Evolutionary conservation across 768 basidiomycete species (phyloP).

Genomic region (Rhizopogon vinicolor): DNA sequence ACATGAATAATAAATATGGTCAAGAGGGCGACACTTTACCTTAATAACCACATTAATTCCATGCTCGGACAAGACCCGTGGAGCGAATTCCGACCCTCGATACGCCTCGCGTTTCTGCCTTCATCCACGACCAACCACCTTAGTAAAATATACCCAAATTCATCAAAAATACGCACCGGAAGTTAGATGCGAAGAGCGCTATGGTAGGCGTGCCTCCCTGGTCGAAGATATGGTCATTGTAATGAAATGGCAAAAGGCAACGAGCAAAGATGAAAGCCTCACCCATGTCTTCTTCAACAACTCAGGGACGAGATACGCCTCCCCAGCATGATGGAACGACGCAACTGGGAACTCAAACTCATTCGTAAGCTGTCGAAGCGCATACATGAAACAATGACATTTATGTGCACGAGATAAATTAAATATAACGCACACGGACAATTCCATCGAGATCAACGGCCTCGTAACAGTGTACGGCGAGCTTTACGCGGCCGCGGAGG

Average conservation of each 20-base stretch:
- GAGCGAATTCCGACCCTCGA: conserved; percentile 75
- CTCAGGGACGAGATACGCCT: conserved; percentile 80
- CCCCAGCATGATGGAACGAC: conserved; percentile 75
- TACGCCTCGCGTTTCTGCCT: conserved; percentile 83
- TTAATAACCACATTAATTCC: conserved; percentile 75
- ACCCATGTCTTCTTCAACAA: conserved; percentile 69
- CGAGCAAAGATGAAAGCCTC: conserved; percentile 2
- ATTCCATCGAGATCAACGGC: conserved; percentile 72
- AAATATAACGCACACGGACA: conserved; percentile 48
- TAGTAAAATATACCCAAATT: background rate
- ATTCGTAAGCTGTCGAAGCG: conserved; percentile 54
- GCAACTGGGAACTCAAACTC: conserved; percentile 81
- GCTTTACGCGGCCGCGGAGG: conserved; percentile 69
- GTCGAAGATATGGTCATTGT: background rate
- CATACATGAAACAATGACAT: background rate
- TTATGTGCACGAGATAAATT: background rate
- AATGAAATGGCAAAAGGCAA: background rate
- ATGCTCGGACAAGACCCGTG: conserved; percentile 64
- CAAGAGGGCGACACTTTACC: conserved; percentile 28
- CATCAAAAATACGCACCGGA: conserved; percentile 21
- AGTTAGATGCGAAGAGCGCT: conserved; percentile 68
- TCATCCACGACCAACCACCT: background rate
- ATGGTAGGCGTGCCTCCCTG: conserved; percentile 66
- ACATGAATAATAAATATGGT: background rate
- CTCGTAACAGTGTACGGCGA: conserved; percentile 34